Conservation (phyloP, 1,284 basidiomycete genomes). For the Pulveroboletus sp. region DNA sequence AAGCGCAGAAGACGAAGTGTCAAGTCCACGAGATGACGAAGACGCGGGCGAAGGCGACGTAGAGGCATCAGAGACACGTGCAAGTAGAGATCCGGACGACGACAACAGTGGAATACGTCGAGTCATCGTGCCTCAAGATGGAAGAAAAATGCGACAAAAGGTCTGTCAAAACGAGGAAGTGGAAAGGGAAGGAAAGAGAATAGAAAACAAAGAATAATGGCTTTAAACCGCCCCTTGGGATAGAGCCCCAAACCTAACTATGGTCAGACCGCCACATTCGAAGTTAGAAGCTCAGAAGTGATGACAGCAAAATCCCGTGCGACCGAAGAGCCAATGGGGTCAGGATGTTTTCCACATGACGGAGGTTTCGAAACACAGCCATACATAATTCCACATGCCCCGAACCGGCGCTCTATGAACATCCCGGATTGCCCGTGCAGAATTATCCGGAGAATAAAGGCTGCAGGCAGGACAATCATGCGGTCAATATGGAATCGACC, state of each 20-base stretch:
- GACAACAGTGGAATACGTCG: background rate
- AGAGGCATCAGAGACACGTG: too few relatives aligned
- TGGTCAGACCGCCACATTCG: slow-evolving; percentile 1
- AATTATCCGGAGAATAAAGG: background rate
- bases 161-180: slow-evolving; percentile 6
- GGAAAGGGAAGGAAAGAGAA: background rate
- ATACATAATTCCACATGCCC: background rate
- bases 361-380: background rate
- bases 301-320: background rate
- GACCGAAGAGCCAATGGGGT: background rate
- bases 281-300: slow-evolving; percentile 14
- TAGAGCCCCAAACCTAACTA: background rate
- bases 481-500: background rate
- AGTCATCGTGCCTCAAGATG: slow-evolving; percentile 7
- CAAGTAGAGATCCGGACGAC: background rate
- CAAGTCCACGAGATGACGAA: background rate
- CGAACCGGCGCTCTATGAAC: background rate
- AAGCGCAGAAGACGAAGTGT: slow-evolving; percentile 12
- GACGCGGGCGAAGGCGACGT: slow-evolving; percentile 1
- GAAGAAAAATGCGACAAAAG: background rate
- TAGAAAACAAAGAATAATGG: background rate
- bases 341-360: background rate
- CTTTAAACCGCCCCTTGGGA: background rate
- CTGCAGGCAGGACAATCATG: slow-evolving; percentile 1
- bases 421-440: background rate